phyloP scores from a whole-genome alignment of 2,329 filamentous ascomycete species.

The Myriangium duriaei region DNA sequence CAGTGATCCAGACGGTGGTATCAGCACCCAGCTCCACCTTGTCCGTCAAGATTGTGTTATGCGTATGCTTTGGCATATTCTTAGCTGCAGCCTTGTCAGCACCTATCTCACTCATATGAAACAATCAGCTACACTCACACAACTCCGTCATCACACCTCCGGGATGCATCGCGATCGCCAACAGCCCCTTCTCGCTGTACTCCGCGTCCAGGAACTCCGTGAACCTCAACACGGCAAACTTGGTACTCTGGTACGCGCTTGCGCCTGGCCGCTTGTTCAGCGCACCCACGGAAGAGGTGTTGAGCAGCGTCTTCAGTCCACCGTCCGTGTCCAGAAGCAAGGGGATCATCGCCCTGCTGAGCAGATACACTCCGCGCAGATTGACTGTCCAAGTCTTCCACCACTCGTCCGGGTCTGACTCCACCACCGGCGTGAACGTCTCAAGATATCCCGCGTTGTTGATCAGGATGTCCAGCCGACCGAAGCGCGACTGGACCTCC shows the following conservation, averaged over 20 bases:
- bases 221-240: slow-evolving; percentile 34
- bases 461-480: slow-evolving; percentile 33
- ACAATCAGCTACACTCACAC: too few species aligned
- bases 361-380: slow-evolving; percentile 30
- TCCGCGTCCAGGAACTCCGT: slow-evolving; percentile 34
- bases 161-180: slow-evolving; percentile 34
- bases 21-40: slow-evolving; percentile 20
- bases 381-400: slow-evolving; percentile 40
- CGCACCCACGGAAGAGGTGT: slow-evolving; percentile 30
- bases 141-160: slow-evolving; percentile 36
- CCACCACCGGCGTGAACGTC: slow-evolving; percentile 18
- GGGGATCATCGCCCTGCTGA: slow-evolving; percentile 36
- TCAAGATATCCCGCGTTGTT: slow-evolving; percentile 35
- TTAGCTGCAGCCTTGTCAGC: too few species aligned
- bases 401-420: slow-evolving; percentile 28
- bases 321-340: slow-evolving; percentile 26
- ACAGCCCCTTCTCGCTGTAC: slow-evolving; percentile 30
- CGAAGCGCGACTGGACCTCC: slow-evolving; percentile 21
- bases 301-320: slow-evolving; percentile 31
- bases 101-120: too few species aligned
- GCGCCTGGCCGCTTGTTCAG: slow-evolving; percentile 22
- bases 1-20: slow-evolving; percentile 21
- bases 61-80: slow-evolving; percentile 22
- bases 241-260: slow-evolving; percentile 36
- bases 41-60: slow-evolving; percentile 18